Evolutionary conservation across 352 stramenopile species (phyloP), one percentile per base, ranked within the genome.

Genomic region (Pythium sukuiense): DNA sequence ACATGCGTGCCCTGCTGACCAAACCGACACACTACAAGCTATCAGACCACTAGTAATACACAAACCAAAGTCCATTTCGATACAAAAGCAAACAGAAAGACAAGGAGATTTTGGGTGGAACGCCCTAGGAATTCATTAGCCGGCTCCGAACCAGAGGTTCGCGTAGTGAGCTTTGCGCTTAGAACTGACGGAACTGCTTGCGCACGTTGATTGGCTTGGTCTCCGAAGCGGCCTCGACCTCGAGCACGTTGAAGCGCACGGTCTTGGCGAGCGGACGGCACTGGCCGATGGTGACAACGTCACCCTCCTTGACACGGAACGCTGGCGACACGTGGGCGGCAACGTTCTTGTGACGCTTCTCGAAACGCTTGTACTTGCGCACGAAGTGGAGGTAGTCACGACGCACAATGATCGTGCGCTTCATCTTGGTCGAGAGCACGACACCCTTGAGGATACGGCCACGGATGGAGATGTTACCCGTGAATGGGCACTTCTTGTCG

Each of bases 401-500:
- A 88, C 98, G 95, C 63, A 99, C 97, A 73, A 99, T 97, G 77
- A 99, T 97, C 55, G 98, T 99, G 83, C 97, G 93, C 82, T 99
- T 99, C 98, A 99, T 99, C 93, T 99, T 99, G 80, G 89, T 99
- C 73, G 97, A 99, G 67, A 99, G 97, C 49, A 99, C 97, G 59
- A 99, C 88, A 69, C 97, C 98, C 90, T 99, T 99, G 57, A 99
- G 85, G 71, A 97, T 99, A 87, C 96, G 93, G 80, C 97, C 97
- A 84, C 97, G 96, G 84, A 99, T 99, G 76, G 97, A 98, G 57
- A 99, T 97, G 84, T 99, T 97, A 79, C 97, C 96, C 43, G 97
- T 99, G 91, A 99, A 99, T 63, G 98, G 98, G 87, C 97, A 99
- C 92, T 99, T 99, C 90, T 99, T 99, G 93, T 99, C 97, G 46